phyloP scores from a whole-genome alignment of 2,329 filamentous ascomycete species.

The Cyphellophora attinorum region DNA sequence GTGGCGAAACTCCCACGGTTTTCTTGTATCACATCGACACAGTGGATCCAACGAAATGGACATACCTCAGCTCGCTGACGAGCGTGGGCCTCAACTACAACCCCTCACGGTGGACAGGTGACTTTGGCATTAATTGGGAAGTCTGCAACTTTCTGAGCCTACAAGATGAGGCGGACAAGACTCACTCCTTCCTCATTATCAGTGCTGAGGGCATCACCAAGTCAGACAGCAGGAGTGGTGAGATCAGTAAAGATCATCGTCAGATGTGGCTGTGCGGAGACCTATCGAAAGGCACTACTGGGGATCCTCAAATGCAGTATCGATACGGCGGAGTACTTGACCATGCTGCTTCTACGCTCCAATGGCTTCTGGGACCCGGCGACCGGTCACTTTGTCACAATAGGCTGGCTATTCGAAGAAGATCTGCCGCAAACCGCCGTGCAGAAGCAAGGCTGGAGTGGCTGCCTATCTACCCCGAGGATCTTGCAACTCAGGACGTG shows the following conservation, averaged over 20 bases:
- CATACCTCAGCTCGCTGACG: slow-evolving; percentile 34
- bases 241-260: too few relatives aligned
- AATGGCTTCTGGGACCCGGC: slow-evolving; percentile 40
- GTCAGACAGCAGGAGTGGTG: too few relatives aligned
- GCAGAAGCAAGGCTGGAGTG: slow-evolving; percentile 40
- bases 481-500: slow-evolving; percentile 32
- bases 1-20: slow-evolving; percentile 30
- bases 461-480: slow-evolving; percentile 37
- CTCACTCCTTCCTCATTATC: slow-evolving; percentile 39
- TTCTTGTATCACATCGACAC: slow-evolving; percentile 38
- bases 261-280: slow-evolving; percentile 40
- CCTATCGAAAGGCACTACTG: too few relatives aligned
- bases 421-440: slow-evolving; percentile 35
- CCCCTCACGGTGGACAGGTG: slow-evolving; percentile 37
- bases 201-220: slow-evolving; percentile 41
- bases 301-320: too few relatives aligned
- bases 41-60: slow-evolving; percentile 33
- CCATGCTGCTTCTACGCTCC: slow-evolving; percentile 41
- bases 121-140: slow-evolving; percentile 45
- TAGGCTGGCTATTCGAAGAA: slow-evolving; percentile 44
- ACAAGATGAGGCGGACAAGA: slow-evolving; percentile 20
- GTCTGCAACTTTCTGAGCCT: slow-evolving; percentile 39
- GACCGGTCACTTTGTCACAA: slow-evolving; percentile 31
- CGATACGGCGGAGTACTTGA: slow-evolving; percentile 37
- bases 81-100: slow-evolving; percentile 30